Evolutionary conservation across 768 basidiomycete genomes (phyloP), one percentile per base, ranked within the genome.

Genomic region (Suillus subaureus): DNA sequence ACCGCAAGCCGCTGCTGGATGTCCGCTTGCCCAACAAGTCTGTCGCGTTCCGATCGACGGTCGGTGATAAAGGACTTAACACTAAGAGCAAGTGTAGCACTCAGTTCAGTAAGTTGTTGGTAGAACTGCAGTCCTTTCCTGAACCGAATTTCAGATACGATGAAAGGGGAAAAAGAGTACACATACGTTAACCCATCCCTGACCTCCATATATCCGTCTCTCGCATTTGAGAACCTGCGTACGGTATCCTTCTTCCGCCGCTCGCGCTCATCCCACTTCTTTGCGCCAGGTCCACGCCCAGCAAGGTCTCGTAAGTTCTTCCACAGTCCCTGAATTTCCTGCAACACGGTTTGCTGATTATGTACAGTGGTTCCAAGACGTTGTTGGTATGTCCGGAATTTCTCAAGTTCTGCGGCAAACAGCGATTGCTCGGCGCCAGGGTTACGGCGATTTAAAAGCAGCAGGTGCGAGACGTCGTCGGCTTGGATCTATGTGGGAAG

Each of bases 381-480:
- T 49, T 91, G 88, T 72, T 97, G 95, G 72, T 93, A 96, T 0
- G 96, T 94, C 26, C 87, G 84, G 81, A 98, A 99, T 77, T 99
- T 99, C 78, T 98, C 97, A 26, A 99, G 85, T 74, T 99, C 96
- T 11, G 90, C 86, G 0, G 95, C 93, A 70, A 99, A 99, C 21
- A 99, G 82, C 0, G 93, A 85, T 0, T 92, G 91, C 69, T 98
- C 95, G 12, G 92, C 91, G 28, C 86, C 86, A 16, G 87, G 83
- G 69, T 95, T 92, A 31, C 95, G 90, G 39, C 94, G 88, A 74
- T 97, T 97, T 58, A 98, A 85, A 5, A 99, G 85, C 0, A 99
- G 86, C 1, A 97, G 83, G 73, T 97, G 94, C 0, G 97, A 99
- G 33, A 99, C 97, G 69, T 99, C 97, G 78, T 99, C 97, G 33